Base-by-base conservation (phyloP, 805 yeast species). In the Candida nemodendra region DNA sequence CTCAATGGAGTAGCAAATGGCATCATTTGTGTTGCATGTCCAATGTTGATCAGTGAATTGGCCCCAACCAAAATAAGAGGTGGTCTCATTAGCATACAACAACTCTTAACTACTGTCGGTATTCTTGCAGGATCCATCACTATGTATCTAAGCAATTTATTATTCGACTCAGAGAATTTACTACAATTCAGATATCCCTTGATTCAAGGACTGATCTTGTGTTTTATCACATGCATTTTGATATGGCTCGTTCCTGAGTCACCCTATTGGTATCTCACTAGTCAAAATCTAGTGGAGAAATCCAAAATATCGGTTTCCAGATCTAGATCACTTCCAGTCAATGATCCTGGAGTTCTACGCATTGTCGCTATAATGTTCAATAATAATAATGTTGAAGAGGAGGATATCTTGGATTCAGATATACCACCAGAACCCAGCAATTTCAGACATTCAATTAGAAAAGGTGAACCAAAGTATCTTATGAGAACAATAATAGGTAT, bases 41-140 rank as follows among this genome's bases (percentile, higher is more conserved):
- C 67, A 2, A 59, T 64, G 65, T 42, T 61, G 9, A 60, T 64
- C 30, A 58, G 67, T 38, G 69, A 64, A 26, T 42, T 64, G 19
- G 45, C 66, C 2, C 68, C 67, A 2, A 33, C 44, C 0, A 44
- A 48, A 15, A 32, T 53, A 3, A 48, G 65, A 15, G 69, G 69
- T 1, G 45, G 50, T 3, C 44, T 60, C 37, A 55, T 63, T 15
- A 56, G 65, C 14, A 42, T 58, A 8, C 55, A 56, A 21, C 69
- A 64, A 40, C 40, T 64, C 26, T 46, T 59, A 36, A 60, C 60
- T 5, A 64, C 69, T 1, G 27, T 59, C 19, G 69, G 69, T 0
- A 64, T 64, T 9, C 38, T 61, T 1, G 12, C 48, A 11, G 69
- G 68, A 2, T 45, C 63, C 2, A n/a, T 54, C 4, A 44, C 53